Evolutionary conservation across 2,329 filamentous ascomycete species (phyloP).

Genomic region (Colletotrichum costaricense): DNA sequence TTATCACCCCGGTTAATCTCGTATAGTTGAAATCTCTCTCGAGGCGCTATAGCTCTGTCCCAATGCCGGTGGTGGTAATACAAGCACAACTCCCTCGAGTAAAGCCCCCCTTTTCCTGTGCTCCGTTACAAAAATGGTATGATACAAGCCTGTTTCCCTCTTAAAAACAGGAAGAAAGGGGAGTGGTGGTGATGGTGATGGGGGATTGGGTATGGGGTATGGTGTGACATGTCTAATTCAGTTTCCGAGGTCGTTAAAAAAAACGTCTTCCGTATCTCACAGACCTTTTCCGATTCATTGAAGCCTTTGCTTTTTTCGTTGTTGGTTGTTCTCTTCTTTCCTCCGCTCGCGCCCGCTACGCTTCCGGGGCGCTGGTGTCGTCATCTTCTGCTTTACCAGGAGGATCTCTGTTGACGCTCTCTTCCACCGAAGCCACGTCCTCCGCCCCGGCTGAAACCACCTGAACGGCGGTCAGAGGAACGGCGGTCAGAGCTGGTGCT

Average conservation of each 20-base stretch:
- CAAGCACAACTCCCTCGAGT: not conserved
- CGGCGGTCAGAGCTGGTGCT: conserved; percentile 2
- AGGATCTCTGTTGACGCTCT: not conserved
- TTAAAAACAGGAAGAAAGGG: not conserved
- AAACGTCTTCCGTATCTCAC: not conserved
- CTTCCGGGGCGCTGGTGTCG: conserved; percentile 6
- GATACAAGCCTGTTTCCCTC: conserved; percentile 13
- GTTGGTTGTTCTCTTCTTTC: not conserved
- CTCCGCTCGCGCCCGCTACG: not conserved
- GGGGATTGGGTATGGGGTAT: conserved; percentile 8
- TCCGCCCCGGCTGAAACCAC: conserved; percentile 18
- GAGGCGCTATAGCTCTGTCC: not conserved
- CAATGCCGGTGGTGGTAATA: conserved; percentile 15
- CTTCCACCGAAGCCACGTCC: conserved; percentile 22
- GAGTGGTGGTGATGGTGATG: not conserved
- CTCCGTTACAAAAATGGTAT: conserved; percentile 21
- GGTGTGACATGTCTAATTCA: conserved; percentile 15
- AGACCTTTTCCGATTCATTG: not conserved
- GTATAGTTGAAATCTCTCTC: conserved; percentile 2
- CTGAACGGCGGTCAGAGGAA: conserved; percentile 16
- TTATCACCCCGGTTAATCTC: not conserved
- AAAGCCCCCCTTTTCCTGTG: conserved; percentile 6
- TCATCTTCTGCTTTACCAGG: not conserved
- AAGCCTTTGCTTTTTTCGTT: not conserved
- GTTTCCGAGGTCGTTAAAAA: conserved; percentile 5